Base-by-base conservation (phyloP, 805 yeast genomes). In the Ogataea ramenticola region DNA sequence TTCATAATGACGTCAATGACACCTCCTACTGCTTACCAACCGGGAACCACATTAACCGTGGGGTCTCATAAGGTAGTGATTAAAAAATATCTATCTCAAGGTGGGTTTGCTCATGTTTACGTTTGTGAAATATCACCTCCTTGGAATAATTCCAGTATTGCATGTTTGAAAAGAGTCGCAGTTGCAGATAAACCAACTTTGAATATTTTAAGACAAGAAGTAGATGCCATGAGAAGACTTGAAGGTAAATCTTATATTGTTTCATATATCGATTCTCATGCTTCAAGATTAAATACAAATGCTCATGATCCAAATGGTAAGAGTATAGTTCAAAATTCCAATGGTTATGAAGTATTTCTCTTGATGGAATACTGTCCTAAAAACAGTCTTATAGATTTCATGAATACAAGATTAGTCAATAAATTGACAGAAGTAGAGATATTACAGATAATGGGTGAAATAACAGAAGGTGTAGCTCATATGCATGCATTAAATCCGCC, bases 101-200 rank as follows among this genome's bases (percentile, higher is more conserved):
- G 82, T 39, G 99, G 99, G 14, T 93, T 87, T 71, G 98, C 99
- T 11, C 95, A 86, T 60, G 96, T 93, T 5, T 93, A 93, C 62
- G 76, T 84, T 16, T 91, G 89, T 48, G 74, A 74, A 39, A 78
- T 85, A 17, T 70, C 74, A 24, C 89, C 89, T 7, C 69, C 76
- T 3, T 77, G 77, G 47, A 69, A 74, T 15, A 79, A 77, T 17
- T 62, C 71, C 41, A 64, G 62, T 44, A 62, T 72, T 12, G 96
- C 91, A 5, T 93, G 98, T 60, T 70, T 93, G 55, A 93, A 93
- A 64, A 75, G 99, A 49, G 98, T 93, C n/a, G 82, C 82, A 29
- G 99, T 93, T 3, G 97, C 97, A 4, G 88, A 84, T 59, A 93
- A 93, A 63, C 76, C 80, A 55, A 85, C 84, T 42, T 71, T 93